Base-by-base conservation (phyloP, 192 early-diverging fungal species). In the Chytriomyces confervae region DNA sequence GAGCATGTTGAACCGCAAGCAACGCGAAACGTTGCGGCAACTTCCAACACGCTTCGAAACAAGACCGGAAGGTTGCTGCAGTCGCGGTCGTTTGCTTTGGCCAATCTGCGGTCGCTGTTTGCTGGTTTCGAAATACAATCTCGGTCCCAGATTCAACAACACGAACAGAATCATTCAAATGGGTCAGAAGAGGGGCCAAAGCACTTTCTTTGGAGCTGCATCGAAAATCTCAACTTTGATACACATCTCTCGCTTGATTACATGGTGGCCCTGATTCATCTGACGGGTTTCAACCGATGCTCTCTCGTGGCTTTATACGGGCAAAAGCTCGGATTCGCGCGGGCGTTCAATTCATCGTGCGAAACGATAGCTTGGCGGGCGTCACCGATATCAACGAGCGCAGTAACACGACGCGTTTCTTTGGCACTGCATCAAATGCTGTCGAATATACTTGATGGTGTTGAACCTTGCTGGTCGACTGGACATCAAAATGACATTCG, bases 41-140 rank as follows among this genome's bases (percentile, higher is more conserved):
- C 20, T 11, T 64, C 62, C 18, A 18, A 27, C 13, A 47, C 45
- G 9, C 67, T 69, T 10, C 44, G 67, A 50, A 49, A 10, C 10
- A 48, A 13, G 67, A 69, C 46, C 46, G 13, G 18, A 1, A 27
- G 16, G 2, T 48, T 69, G 18, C 67, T 48, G 48, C 11, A 3
- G 5, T 8, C 67, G 49, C 49, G 20, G 27, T 69, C 43, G 67
- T 69, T 69, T 47, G 67, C 67, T 11, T 69, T 50, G 13, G 18
- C 11, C 9, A 11, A 69, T 47, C 18, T 69, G 67, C 46, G 9
- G 9, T 18, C 48, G 18, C 16, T 47, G 10, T 16, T 69, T n/a
- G 44, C 13, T 45, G 46, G 18, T 9, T 48, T 69, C 18, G 48
- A 69, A 13, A 11, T 24, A 18, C 11, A 64, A 5, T 20, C 27